Evolutionary conservation across 352 stramenopile genomes (phyloP).

Genomic region (Phytopythium litorale): DNA sequence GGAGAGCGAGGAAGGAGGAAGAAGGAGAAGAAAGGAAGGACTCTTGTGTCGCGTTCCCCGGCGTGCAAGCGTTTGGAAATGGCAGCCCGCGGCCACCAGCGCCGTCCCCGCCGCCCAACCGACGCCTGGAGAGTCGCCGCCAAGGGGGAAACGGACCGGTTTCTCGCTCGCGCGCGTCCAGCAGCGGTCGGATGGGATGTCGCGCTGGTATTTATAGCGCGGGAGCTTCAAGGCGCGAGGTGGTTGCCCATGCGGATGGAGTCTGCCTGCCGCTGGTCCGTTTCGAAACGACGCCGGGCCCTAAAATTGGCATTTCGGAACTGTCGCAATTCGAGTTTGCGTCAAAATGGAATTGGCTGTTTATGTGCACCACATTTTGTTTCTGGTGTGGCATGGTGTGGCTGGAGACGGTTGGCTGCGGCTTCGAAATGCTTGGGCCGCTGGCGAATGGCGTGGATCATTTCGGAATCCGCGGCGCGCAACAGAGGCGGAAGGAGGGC

Average conservation of each 20-base stretch:
- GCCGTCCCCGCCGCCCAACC: too few species aligned
- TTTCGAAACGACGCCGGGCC: conserved; percentile 32
- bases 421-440: not conserved
- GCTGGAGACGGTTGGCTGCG: conserved; percentile 1
- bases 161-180: not conserved
- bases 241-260: too few species aligned
- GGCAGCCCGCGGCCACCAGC: not conserved
- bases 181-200: not conserved
- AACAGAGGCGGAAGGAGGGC: not conserved
- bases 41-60: not conserved
- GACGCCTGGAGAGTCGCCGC: not conserved
- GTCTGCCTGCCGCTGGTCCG: too few species aligned
- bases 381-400: too few species aligned
- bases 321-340: not conserved
- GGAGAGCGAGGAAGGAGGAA: not conserved
- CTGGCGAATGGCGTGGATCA: not conserved
- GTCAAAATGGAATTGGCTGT: too few species aligned
- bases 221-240: not conserved
- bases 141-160: not conserved
- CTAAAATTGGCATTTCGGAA: not conserved
- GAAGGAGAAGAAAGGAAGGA: too few species aligned
- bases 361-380: too few species aligned
- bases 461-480: not conserved
- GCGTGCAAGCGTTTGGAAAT: conserved; percentile 3
- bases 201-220: not conserved